phyloP scores from a whole-genome alignment of 805 yeast genomes.

The Zygosaccharomyces rouxii region DNA sequence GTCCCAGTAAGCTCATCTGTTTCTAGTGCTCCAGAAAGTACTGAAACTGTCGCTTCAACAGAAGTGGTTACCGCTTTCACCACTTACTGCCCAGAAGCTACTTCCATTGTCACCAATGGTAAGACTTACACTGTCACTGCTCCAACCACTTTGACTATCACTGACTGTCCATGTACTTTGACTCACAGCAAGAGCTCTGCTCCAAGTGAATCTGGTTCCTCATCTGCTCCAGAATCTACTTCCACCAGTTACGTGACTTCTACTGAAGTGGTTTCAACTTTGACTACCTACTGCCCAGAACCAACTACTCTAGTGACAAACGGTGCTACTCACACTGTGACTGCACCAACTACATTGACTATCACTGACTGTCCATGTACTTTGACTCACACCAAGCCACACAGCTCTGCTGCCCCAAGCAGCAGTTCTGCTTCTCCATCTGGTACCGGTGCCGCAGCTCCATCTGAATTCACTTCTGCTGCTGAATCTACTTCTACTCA shows the following conservation, averaged over 20 bases:
- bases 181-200: not conserved
- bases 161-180: slow-evolving; percentile 78
- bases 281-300: slow-evolving; percentile 79
- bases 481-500: not conserved
- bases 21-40: not conserved
- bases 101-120: slow-evolving; percentile 60
- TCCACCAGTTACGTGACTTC: slow-evolving; percentile 28
- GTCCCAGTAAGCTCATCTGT: too few species aligned
- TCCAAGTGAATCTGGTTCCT: slow-evolving; percentile 66
- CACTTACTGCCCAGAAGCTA: slow-evolving; percentile 80
- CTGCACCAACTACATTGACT: slow-evolving; percentile 76
- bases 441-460: not conserved
- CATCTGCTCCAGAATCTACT: slow-evolving; percentile 61
- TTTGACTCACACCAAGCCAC: slow-evolving; percentile 18
- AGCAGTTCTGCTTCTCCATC: not conserved
- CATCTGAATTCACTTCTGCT: not conserved
- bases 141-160: slow-evolving; percentile 79
- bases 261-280: slow-evolving; percentile 54
- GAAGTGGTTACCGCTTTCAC: slow-evolving; percentile 63
- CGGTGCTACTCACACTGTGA: slow-evolving; percentile 68
- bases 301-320: slow-evolving; percentile 64
- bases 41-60: slow-evolving; percentile 5
- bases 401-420: slow-evolving; percentile 8
- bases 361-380: slow-evolving; percentile 88
- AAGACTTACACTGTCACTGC: slow-evolving; percentile 69